Evolutionary conservation across 179 eudicot species (phyloP), one percentile per base, ranked within the genome.

Genomic region (Beta lomatogona): DNA sequence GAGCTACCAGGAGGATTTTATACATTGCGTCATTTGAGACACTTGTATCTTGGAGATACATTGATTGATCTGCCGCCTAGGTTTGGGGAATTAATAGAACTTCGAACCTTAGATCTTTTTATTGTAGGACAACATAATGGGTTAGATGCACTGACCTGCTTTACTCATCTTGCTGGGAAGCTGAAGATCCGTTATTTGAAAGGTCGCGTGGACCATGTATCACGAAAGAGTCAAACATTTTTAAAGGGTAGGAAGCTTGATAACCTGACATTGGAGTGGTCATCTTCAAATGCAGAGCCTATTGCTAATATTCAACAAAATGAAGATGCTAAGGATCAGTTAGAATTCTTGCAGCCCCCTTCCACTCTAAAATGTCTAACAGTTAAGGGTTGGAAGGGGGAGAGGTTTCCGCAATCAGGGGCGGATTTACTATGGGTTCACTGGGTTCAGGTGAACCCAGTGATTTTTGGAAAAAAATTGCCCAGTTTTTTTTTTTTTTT

Each of bases 321-420:
- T 10, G 16, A n/a, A 18, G 25, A 57, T 18, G 12, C 9, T 53
- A 3, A 28, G 70, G 45, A 65, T 28, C 31, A 28, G 19, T 50
- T 63, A 4, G 61, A 63, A 58, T 73, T 22, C 50, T 41, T 72
- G 13, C 63, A 36, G 16, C 78, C 73, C 1, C 78, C 71, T 50
- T 10, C 45, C 3, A 63, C 16, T 48, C 54, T 80, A 6, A 28
- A 14, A 52, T 21, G 12, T 31, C 31, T 80, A 28, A 28, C 4
- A 5, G 22, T 80, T 50, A 1, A 36, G 6, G 10, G 12, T 4
- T 73, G 78, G 72, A 73, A 31, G 21, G 83, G 83, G 16, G 73
- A 19, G 52, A 64, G 13, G 12, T 64, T 80, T 64, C 78, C 83
- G 1, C 31, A 0, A 3, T 71, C n/a, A n/a, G n/a, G n/a, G n/a